Percentiles rank a stretch among this genome's conserved stretches.
These are phyloP conservation scores for Leccinum arenicola DNA, from an alignment of 768 basidiomycete species.

Conservation along the genomic window DNA sequence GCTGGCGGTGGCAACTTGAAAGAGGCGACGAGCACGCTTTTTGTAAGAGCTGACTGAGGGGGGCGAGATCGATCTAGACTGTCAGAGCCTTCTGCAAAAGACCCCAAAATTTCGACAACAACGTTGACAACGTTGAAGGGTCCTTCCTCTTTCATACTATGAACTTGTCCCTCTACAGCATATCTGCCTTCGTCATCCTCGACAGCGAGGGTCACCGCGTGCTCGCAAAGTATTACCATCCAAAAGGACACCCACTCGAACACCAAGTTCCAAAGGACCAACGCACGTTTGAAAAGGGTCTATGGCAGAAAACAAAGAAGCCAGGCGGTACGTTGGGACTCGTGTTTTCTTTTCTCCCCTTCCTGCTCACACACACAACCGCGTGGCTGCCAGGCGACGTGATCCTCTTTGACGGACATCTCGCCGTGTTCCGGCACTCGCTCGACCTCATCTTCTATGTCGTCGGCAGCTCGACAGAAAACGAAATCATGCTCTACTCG, in stretches of 20 bases:
- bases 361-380: not conserved
- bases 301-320: slow-evolving; percentile 96
- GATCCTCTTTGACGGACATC: slow-evolving; percentile 83
- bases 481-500: slow-evolving; percentile 93
- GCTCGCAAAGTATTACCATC: slow-evolving; percentile 91
- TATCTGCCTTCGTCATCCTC: slow-evolving; percentile 85
- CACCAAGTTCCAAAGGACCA: slow-evolving; percentile 74
- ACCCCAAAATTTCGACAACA: too few relatives aligned
- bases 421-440: slow-evolving; percentile 93
- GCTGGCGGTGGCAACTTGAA: not conserved
- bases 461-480: slow-evolving; percentile 82
- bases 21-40: slow-evolving; percentile 30
- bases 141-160: slow-evolving; percentile 26
- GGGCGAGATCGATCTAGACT: slow-evolving; percentile 15
- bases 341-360: not conserved
- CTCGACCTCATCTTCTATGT: slow-evolving; percentile 96
- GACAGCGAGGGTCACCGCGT: slow-evolving; percentile 96
- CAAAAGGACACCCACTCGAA: slow-evolving; percentile 52
- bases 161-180: slow-evolving; percentile 88
- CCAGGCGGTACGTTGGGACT: slow-evolving; percentile 63
- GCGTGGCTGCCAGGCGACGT: slow-evolving; percentile 68
- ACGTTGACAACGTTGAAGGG: not conserved
- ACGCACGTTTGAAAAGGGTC: slow-evolving; percentile 90
- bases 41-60: slow-evolving; percentile 12
- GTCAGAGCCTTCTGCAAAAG: not conserved